Percentiles rank a stretch among this genome's conserved stretches.
phyloP scores from a whole-genome alignment of 441 rosid species.

The California macrophylla region DNA sequence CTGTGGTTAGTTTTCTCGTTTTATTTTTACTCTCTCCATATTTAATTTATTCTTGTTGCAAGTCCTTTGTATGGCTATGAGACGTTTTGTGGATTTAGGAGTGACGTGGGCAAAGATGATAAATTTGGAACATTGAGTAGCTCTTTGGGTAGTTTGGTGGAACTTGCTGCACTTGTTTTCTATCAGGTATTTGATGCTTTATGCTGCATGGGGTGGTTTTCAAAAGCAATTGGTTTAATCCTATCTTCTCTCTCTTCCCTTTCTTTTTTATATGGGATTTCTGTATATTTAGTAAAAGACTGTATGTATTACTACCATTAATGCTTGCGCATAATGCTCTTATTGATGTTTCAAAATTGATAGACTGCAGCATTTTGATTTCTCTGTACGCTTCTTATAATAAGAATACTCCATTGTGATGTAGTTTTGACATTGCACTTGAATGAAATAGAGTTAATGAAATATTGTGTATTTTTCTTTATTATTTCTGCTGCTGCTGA shows the following conservation, averaged over 20 bases:
- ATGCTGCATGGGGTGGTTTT: background rate
- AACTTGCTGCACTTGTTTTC: constrained; percentile 70
- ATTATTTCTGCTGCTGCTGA: constrained; percentile 2
- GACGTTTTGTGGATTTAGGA: constrained; percentile 34
- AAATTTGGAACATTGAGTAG: constrained; percentile 57
- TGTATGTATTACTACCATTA: constrained; percentile 5
- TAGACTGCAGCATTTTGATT: background rate
- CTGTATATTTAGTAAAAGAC: constrained; percentile 9
- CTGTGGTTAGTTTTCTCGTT: constrained; percentile 36
- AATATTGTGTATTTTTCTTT: constrained; percentile 7
- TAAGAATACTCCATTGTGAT: background rate
- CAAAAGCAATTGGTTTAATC: background rate
- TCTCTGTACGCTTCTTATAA: background rate
- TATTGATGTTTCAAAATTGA: background rate
- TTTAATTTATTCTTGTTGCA: constrained; percentile 10
- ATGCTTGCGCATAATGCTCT: constrained; percentile 6
- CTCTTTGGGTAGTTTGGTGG: constrained; percentile 56
- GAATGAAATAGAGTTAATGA: background rate
- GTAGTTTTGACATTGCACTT: background rate
- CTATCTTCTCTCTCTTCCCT: background rate
- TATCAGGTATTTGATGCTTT: constrained; percentile 44
- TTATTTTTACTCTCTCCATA: background rate
- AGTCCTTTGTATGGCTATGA: constrained; percentile 15
- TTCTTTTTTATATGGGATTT: background rate
- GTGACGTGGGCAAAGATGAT: constrained; percentile 68